Evolutionary conservation across 768 basidiomycete genomes (phyloP).

Genomic region (Candolleomyces eurysporus): DNA sequence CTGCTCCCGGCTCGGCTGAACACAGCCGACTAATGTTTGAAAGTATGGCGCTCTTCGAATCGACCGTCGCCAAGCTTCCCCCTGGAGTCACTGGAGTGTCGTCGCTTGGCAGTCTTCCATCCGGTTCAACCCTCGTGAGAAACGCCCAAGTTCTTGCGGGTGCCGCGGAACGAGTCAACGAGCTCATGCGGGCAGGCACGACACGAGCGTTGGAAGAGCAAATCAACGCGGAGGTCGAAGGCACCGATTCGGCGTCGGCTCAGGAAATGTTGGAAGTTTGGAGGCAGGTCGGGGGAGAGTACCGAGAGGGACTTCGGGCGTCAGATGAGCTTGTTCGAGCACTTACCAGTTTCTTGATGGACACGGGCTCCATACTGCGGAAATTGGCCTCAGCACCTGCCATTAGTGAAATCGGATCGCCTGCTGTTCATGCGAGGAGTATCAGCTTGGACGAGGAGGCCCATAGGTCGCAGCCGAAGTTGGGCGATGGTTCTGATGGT

Average conservation of each 20-base stretch:
- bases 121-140: conserved; percentile 52
- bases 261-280: conserved; percentile 57
- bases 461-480: conserved; percentile 23
- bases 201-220: conserved; percentile 66
- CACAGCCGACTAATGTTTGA: conserved; percentile 73
- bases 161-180: conserved; percentile 67
- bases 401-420: conserved; percentile 19
- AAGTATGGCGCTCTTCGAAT: conserved; percentile 67
- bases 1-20: conserved; percentile 38
- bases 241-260: conserved; percentile 24
- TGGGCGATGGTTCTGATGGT: conserved; percentile 29
- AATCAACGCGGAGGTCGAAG: conserved; percentile 72
- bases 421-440: conserved; percentile 46
- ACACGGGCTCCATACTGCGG: conserved; percentile 62
- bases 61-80: conserved; percentile 57
- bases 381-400: conserved; percentile 7
- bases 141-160: conserved; percentile 63
- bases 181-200: conserved; percentile 53
- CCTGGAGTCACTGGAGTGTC: conserved; percentile 8
- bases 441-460: conserved; percentile 55
- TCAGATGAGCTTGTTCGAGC: conserved; percentile 80
- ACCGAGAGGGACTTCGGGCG: conserved; percentile 64
- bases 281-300: conserved; percentile 68
- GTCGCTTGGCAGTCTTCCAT: conserved; percentile 25
- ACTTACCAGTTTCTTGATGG: conserved; percentile 74